Percentiles rank a stretch among this genome's conserved stretches.
Evolutionary conservation across 345 rosid species (phyloP).

Genomic region (Eucalyptus sp.): DNA sequence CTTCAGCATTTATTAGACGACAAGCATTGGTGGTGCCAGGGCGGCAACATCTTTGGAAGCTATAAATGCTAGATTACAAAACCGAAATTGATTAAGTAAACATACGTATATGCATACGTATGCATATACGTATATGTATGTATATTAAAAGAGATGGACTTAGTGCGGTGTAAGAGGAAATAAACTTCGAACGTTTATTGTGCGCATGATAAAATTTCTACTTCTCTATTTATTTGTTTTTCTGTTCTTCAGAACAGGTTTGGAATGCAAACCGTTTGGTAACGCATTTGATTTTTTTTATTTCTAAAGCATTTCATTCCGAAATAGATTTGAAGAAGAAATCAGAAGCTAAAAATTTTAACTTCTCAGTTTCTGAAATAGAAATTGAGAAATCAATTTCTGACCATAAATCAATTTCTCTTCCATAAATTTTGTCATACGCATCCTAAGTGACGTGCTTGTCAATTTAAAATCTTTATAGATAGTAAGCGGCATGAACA

Average conservation of each 20-base stretch:
- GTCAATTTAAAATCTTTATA: background rate
- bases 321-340: too few species aligned
- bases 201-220: too few species aligned
- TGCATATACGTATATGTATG: background rate
- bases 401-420: too few species aligned
- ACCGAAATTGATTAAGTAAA: background rate
- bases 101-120: background rate
- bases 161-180: background rate
- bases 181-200: background rate
- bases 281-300: too few species aligned
- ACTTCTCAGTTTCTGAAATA: too few species aligned
- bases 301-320: too few species aligned
- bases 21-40: background rate
- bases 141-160: background rate
- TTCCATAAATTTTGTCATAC: too few species aligned
- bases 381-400: too few species aligned
- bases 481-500: accelerated
- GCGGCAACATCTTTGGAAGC: background rate
- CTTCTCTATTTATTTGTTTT: too few species aligned
- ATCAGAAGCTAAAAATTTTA: too few species aligned
- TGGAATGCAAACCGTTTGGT: too few species aligned
- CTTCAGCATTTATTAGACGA: background rate
- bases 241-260: too few species aligned
- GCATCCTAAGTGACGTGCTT: background rate
- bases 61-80: background rate